phyloP scores from a whole-genome alignment of 768 basidiomycete genomes.

The Rhodosporidiobolus odoratus region DNA sequence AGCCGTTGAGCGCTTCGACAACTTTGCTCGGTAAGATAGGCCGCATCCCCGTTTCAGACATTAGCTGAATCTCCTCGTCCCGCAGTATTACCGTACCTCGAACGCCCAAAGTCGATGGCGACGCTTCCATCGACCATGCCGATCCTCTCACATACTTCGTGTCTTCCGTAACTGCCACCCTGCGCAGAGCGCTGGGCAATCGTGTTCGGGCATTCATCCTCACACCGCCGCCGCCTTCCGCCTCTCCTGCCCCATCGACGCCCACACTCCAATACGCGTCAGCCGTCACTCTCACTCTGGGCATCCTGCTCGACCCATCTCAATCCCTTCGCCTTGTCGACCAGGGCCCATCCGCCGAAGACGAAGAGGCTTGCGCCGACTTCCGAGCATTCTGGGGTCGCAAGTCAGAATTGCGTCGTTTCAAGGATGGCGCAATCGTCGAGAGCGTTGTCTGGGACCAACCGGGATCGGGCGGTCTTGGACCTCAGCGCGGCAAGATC shows the following conservation, averaged over 20 bases:
- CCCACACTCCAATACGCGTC: no score
- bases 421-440: slow-evolving; percentile 87
- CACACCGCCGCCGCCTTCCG: slow-evolving; percentile 17
- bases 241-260: slow-evolving; percentile 48
- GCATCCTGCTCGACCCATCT: slow-evolving; percentile 65
- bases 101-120: slow-evolving; percentile 13
- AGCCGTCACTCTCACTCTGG: slow-evolving; percentile 57
- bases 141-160: slow-evolving; percentile 36
- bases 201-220: slow-evolving; percentile 64
- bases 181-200: slow-evolving; percentile 64
- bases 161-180: slow-evolving; percentile 41
- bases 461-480: slow-evolving; percentile 43
- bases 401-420: slow-evolving; percentile 84
- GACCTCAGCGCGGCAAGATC: slow-evolving; percentile 67
- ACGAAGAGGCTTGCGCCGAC: slow-evolving; percentile 54
- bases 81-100: slow-evolving; percentile 28
- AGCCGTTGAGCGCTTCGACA: slow-evolving; percentile 28
- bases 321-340: slow-evolving; percentile 82
- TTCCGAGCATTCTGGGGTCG: slow-evolving; percentile 87
- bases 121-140: slow-evolving; percentile 30
- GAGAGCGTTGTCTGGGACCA: slow-evolving; percentile 95
- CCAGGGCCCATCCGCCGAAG: slow-evolving; percentile 71
- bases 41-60: not conserved
- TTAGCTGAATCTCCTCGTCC: not conserved
- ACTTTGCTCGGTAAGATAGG: slow-evolving; percentile 22